Percentiles rank a stretch among this genome's conserved stretches.
Conservation (phyloP, 192 early-diverging fungal species). For the Funneliformis mosseae region DNA sequence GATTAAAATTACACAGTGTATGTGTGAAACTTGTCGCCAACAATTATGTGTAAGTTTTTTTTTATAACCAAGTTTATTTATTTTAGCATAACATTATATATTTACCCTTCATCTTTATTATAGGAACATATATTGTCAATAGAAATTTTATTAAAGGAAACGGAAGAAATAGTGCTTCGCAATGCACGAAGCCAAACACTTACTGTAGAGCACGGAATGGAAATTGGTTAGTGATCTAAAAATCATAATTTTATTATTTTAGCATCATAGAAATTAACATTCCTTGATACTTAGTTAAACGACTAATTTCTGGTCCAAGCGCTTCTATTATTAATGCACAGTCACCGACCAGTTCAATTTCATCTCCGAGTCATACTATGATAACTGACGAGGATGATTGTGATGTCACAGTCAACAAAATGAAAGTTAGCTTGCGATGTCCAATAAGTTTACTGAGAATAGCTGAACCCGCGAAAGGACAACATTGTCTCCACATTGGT, state of each 20-base stretch:
- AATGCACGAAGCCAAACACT: neutral
- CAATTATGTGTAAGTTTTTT: neutral
- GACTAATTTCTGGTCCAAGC: neutral
- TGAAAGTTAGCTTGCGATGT: constrained; percentile 2
- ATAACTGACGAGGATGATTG: neutral
- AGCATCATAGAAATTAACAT: neutral
- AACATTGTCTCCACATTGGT: neutral
- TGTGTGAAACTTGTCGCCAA: neutral
- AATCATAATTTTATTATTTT: neutral
- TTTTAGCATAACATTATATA: neutral
- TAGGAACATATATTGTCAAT: constrained; percentile 3
- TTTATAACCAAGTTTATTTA: neutral
- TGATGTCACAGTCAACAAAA: constrained; percentile 1
- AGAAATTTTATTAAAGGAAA: neutral
- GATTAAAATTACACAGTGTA: neutral
- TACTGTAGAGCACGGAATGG: neutral
- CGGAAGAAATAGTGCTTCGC: neutral
- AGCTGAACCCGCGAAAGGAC: neutral
- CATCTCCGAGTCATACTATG: neutral
- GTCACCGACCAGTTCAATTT: neutral
- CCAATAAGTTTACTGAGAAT: constrained; percentile 3
- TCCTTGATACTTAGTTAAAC: neutral
- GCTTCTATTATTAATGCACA: neutral
- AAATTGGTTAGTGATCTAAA: neutral
- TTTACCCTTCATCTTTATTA: neutral